phyloP scores from a whole-genome alignment of 2,329 filamentous ascomycete genomes.

The Saccharata proteae region DNA sequence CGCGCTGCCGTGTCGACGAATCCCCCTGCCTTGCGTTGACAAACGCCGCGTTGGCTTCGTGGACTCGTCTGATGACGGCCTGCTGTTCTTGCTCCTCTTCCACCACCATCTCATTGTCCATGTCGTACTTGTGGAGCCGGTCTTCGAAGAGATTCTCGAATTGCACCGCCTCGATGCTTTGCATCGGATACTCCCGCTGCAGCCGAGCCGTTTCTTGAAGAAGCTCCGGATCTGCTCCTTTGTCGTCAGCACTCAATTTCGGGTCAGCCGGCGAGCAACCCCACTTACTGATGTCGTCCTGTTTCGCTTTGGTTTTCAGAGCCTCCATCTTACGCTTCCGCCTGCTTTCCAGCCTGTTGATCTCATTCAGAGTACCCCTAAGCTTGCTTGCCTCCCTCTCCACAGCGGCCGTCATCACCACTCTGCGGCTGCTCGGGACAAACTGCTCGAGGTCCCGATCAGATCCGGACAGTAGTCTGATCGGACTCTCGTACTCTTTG shows the following conservation, averaged over 20 bases:
- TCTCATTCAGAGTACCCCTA: conserved; percentile 71
- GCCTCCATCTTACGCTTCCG: conserved; percentile 68
- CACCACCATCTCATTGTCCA: conserved; percentile 57
- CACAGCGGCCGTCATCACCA: conserved; percentile 66
- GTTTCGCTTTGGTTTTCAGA: conserved; percentile 64
- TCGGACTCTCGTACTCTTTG: conserved; percentile 58
- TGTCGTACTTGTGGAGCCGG: conserved; percentile 68
- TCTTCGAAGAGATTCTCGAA: conserved; percentile 87
- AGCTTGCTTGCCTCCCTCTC: conserved; percentile 68
- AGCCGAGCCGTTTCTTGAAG: conserved; percentile 71
- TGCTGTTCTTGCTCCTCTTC: conserved; percentile 69
- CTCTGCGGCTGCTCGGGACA: conserved; percentile 73
- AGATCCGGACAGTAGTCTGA: conserved; percentile 65
- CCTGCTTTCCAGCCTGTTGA: conserved; percentile 69
- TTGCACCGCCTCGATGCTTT: conserved; percentile 72
- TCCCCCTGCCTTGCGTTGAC: conserved; percentile 58
- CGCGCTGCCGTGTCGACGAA: conserved; percentile 58
- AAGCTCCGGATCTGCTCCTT: conserved; percentile 52
- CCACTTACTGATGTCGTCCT: conserved; percentile 70
- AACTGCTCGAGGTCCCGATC: conserved; percentile 76
- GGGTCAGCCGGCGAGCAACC: conserved; percentile 5
- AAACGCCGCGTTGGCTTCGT: conserved; percentile 68
- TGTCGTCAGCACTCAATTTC: conserved; percentile 15
- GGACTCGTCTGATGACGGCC: conserved; percentile 54
- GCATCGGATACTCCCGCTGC: conserved; percentile 76